Base-by-base conservation (phyloP, 805 yeast species). In the Zygoascus bituminiphila region DNA sequence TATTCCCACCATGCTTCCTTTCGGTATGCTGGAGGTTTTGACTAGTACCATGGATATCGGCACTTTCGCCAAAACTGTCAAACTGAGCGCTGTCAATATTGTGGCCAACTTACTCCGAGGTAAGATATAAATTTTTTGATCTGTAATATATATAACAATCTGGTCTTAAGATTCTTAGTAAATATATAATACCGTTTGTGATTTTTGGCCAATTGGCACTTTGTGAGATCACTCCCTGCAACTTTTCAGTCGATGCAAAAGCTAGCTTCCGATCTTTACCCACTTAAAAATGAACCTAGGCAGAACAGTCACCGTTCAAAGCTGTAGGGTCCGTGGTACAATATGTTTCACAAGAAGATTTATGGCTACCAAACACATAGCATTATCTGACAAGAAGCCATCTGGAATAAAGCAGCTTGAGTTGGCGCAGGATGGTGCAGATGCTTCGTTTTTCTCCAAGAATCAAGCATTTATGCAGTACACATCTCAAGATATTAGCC, bases 1-100 rank as follows among this genome's bases (percentile, higher is more conserved):
- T 95, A 87, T 93, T 56, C 98, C 98, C 31, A 82, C 91, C 39
- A 93, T 93, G 98, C 74, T 93, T 52, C 98, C 98, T 19, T 93
- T 93, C 64, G 98, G 98, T 0, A 80, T 91, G 68, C 70, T 86
- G 44, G 95, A 88, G 62, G 78, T 84, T 4, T 60, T 84, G 51
- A 75, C 82, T 46, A 82, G 94, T 38, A 93, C 98, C 14, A 66
- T 89, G 57, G 98, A 93, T 64, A 64, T 81, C 51, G 65, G 71
- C 57, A 79, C 95, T 22, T 73, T 91, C 51, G 67, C 64, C 51
- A 76, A 77, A 62, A 93, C 98, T 6, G 78, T 74, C 35, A 77
- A 75, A 54, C 74, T 83, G 53, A 88, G 96, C 12, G 98, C 77
- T 21, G 72, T 68, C 56, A 88, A 87, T 61, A 93, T 89, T 94